Base-by-base conservation (phyloP, 257 asterid genomes). In the Plantago major region DNA sequence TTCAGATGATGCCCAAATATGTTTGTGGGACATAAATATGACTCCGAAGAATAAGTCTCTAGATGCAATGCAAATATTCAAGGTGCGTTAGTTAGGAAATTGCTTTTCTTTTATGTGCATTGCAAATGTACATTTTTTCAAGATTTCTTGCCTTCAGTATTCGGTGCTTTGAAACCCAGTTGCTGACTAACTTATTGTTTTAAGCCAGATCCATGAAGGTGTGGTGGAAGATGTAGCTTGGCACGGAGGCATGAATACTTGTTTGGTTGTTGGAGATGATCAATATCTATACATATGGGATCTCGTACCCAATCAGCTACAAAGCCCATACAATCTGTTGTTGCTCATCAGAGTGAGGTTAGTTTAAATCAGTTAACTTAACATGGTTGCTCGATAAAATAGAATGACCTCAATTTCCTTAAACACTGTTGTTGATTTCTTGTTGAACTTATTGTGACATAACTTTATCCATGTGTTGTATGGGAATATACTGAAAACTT, bases 241-340 rank as follows among this genome's bases (percentile, higher is more conserved):
- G 98, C 96, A 88, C 79, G 78, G 60, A 88, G 98, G 83, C 96
- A 91, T 45, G 98, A 91, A 70, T 72, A 88, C 66, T 82, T 88
- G 73, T 91, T 91, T 86, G 98, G 98, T 64, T 91, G 95, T 82
- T 77, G 98, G 98, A 67, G 96, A 91, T 79, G 96, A 91, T 76
- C 94, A 80, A 50, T 83, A 86, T 76, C 79, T 91, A 71, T 88
- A 86, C 60, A 58, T 88, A 59, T 82, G 95, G 92, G 98, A 88
- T 81, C 83, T 84, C 95, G 98, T 28, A 57, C 86, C 63, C 81
- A 88, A 67, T 62, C 89, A 42, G 66, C 69, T 50, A 77, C 70
- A 80, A 91, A 86, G 74, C 98, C 98, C 55, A 71, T 75, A 61
- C 95, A 91, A 55, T 91, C 97, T 71, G 98, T 91, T 44, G 77